These are phyloP conservation scores for Bolboschoenoplectus hybrid DNA, from an alignment of 202 grass and related monocot species.

Conservation along the genomic window DNA sequence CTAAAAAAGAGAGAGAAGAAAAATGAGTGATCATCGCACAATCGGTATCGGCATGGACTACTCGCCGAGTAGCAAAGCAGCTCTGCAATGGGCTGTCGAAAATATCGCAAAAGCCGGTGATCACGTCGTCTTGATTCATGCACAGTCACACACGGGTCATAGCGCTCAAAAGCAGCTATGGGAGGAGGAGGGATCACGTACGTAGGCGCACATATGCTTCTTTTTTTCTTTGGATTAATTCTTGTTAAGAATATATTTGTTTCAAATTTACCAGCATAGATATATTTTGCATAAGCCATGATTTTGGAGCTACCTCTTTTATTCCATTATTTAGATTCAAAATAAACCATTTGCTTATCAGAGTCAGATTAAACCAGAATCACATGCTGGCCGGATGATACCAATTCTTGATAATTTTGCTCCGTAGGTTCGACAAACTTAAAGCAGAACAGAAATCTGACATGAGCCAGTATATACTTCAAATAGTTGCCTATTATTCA, in stretches of 20 bases:
- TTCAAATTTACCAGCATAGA: neutral
- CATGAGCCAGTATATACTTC: neutral
- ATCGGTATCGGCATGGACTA: constrained; percentile 64
- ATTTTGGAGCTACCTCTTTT: neutral
- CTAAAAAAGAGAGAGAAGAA: neutral
- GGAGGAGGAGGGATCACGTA: constrained; percentile 66
- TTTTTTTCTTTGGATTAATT: neutral
- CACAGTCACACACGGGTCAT: constrained; percentile 42
- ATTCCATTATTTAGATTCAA: neutral
- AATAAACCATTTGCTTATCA: neutral
- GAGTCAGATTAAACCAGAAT: neutral
- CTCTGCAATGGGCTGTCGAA: constrained; percentile 51
- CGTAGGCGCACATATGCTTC: constrained; percentile 32
- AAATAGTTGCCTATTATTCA: neutral
- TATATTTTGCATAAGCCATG: neutral
- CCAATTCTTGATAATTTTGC: neutral
- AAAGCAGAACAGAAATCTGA: neutral
- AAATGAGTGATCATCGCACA: constrained; percentile 33
- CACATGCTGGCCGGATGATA: neutral
- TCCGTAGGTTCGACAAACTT: neutral
- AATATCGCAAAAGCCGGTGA: constrained; percentile 53
- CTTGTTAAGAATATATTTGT: neutral
- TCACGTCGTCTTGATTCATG: constrained; percentile 61
- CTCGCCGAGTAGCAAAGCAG: constrained; percentile 60
- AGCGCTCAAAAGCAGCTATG: constrained; percentile 63